Evolutionary conservation across 495 filamentous ascomycete species (phyloP).

Genomic region (Aspergillus bertholletiae): DNA sequence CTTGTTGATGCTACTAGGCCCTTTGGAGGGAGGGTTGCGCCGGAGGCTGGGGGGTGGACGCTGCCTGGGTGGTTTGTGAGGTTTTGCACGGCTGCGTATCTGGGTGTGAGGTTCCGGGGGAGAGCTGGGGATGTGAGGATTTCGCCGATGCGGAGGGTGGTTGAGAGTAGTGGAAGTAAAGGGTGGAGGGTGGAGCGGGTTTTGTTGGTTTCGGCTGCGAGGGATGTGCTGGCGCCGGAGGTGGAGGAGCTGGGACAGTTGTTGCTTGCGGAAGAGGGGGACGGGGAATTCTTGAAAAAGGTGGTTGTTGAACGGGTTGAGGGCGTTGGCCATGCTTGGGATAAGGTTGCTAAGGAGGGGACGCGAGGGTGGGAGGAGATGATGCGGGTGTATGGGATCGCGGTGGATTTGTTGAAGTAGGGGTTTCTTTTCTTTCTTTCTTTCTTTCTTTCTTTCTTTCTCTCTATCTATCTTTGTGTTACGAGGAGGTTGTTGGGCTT

Average conservation of each 20-base stretch:
- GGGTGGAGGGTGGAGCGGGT: slow-evolving; percentile 16
- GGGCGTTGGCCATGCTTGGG: slow-evolving; percentile 27
- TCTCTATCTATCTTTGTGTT: no score
- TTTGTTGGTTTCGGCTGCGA: slow-evolving; percentile 25
- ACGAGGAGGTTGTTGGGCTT: neutral
- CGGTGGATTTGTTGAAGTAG: slow-evolving; percentile 8
- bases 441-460: no score
- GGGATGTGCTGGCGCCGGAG: slow-evolving; percentile 26
- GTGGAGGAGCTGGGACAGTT: slow-evolving; percentile 22
- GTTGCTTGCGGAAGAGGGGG: slow-evolving; percentile 7
- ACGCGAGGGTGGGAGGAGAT: slow-evolving; percentile 8
- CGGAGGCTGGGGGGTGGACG: neutral
- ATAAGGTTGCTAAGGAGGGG: slow-evolving; percentile 15
- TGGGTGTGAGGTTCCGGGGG: neutral
- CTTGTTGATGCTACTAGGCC: slow-evolving; percentile 11
- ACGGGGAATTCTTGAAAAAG: slow-evolving; percentile 11
- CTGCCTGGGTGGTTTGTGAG: slow-evolving; percentile 1
- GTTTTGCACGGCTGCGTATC: neutral
- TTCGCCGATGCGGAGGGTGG: slow-evolving; percentile 21
- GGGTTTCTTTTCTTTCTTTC: no score
- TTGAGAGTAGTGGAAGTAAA: no score
- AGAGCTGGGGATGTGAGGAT: slow-evolving; percentile 23
- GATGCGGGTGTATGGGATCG: slow-evolving; percentile 13
- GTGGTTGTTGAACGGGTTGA: slow-evolving; percentile 22
- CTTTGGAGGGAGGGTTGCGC: neutral